phyloP scores from a whole-genome alignment of 495 filamentous ascomycete species.

The Penicillium samsonianum region DNA sequence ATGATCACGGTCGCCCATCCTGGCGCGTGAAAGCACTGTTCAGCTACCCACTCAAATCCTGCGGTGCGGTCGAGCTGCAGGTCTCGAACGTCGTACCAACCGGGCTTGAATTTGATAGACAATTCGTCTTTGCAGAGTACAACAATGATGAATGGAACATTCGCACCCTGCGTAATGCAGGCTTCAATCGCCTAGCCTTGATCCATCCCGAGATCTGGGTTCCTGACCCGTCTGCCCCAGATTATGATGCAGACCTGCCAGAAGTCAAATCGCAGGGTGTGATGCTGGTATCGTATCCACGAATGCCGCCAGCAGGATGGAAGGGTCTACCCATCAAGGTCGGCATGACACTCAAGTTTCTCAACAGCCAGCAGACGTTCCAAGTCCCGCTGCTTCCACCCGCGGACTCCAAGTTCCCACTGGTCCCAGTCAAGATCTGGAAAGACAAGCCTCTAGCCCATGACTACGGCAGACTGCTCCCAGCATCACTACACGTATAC shows the following conservation, averaged over 20 bases:
- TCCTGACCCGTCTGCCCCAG: constrained; percentile 60
- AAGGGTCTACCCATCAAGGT: constrained; percentile 15
- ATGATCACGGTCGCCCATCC: constrained; percentile 25
- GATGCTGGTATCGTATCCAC: constrained; percentile 42
- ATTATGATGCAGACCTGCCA: constrained; percentile 38
- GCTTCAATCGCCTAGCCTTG: constrained; percentile 70
- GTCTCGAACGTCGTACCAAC: constrained; percentile 64
- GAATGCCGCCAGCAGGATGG: constrained; percentile 17
- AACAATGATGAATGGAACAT: constrained; percentile 61
- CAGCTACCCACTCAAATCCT: constrained; percentile 89
- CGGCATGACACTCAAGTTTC: constrained; percentile 26
- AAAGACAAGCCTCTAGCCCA: constrained; percentile 59
- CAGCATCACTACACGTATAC: constrained; percentile 60
- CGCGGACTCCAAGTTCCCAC: constrained; percentile 53
- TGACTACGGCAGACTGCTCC: constrained; percentile 50
- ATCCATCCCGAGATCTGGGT: constrained; percentile 78
- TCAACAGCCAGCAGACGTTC: constrained; percentile 42
- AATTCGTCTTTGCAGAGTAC: constrained; percentile 78
- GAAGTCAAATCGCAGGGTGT: constrained; percentile 42
- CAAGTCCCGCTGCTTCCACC: constrained; percentile 66
- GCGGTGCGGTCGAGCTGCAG: constrained; percentile 73
- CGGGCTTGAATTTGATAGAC: constrained; percentile 80
- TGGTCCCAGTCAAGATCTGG: constrained; percentile 74
- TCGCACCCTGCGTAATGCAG: constrained; percentile 68
- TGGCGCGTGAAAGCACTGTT: constrained; percentile 77